phyloP scores from a whole-genome alignment of 768 basidiomycete species.

The Leccinum disarticulatum region DNA sequence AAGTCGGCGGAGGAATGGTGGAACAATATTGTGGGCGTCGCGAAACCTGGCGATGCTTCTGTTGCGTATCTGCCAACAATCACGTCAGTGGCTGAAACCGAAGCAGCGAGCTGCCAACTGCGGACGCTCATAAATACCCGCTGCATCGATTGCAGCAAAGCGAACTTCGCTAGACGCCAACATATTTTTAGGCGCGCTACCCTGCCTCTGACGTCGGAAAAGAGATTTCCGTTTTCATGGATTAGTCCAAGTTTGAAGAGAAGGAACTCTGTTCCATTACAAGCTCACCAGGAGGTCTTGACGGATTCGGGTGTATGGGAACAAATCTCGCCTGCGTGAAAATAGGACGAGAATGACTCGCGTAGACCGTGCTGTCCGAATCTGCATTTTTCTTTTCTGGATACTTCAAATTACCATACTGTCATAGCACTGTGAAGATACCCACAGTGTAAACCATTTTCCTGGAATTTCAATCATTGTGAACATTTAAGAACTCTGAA shows the following conservation, averaged over 20 bases:
- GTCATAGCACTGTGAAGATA: no score
- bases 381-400: no score
- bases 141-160: slow-evolving; percentile 28
- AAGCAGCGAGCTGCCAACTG: slow-evolving; percentile 9
- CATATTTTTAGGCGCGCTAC: slow-evolving; percentile 12
- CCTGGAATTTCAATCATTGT: no score
- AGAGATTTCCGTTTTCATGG: slow-evolving; percentile 3
- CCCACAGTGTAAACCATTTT: no score
- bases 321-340: slow-evolving; percentile 2
- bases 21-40: slow-evolving; percentile 1
- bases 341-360: no score
- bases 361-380: no score
- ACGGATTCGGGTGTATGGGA: slow-evolving; percentile 26
- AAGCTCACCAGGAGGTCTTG: slow-evolving; percentile 13
- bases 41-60: slow-evolving; percentile 4
- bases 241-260: neutral
- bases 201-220: slow-evolving; percentile 5
- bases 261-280: neutral
- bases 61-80: slow-evolving; percentile 21
- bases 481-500: no score
- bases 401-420: no score
- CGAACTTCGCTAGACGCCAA: slow-evolving; percentile 5
- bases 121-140: slow-evolving; percentile 16
- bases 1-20: slow-evolving; percentile 29
- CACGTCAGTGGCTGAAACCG: neutral